Conservation (phyloP, 768 basidiomycete species). For the Naematelia encephala region DNA sequence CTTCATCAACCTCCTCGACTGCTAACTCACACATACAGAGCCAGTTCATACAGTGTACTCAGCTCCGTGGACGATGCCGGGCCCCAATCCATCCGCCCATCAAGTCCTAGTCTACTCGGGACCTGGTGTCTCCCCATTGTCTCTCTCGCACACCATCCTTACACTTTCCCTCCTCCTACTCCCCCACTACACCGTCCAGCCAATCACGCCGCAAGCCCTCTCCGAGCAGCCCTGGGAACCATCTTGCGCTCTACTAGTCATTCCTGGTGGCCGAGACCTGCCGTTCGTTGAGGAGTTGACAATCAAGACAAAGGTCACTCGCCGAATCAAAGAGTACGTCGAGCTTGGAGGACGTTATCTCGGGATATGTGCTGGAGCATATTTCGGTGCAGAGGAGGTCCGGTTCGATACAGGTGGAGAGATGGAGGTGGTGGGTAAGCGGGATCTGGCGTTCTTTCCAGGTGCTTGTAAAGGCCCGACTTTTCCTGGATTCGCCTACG, state of each 20-base stretch:
- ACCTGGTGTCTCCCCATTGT: conserved; percentile 41
- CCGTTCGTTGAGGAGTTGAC: conserved; percentile 53
- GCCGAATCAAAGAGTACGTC: conserved; percentile 61
- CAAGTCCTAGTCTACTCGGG: conserved; percentile 47
- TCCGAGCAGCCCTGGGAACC: conserved; percentile 70
- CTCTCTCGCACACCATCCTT: conserved; percentile 39
- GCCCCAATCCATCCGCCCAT: conserved; percentile 33
- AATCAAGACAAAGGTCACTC: conserved; percentile 48
- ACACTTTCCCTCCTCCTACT: conserved; percentile 56
- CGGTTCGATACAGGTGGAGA: conserved; percentile 53
- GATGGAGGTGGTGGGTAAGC: conserved; percentile 51
- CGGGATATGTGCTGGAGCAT: conserved; percentile 63
- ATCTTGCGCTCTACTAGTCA: conserved; percentile 72
- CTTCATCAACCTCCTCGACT: too few species aligned
- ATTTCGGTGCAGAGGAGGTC: conserved; percentile 54
- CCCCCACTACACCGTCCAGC: conserved; percentile 75
- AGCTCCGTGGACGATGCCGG: conserved; percentile 25
- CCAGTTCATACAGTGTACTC: too few species aligned
- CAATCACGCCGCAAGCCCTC: conserved; percentile 61
- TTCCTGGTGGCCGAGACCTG: conserved; percentile 62
- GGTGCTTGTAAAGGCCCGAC: conserved; percentile 54
- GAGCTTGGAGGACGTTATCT: conserved; percentile 68
- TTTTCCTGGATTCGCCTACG: conserved; percentile 54
- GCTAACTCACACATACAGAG: too few species aligned
- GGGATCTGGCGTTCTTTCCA: conserved; percentile 55